Evolutionary conservation across 2,329 filamentous ascomycete species (phyloP).

Genomic region (Aspergillus tubingensis): DNA sequence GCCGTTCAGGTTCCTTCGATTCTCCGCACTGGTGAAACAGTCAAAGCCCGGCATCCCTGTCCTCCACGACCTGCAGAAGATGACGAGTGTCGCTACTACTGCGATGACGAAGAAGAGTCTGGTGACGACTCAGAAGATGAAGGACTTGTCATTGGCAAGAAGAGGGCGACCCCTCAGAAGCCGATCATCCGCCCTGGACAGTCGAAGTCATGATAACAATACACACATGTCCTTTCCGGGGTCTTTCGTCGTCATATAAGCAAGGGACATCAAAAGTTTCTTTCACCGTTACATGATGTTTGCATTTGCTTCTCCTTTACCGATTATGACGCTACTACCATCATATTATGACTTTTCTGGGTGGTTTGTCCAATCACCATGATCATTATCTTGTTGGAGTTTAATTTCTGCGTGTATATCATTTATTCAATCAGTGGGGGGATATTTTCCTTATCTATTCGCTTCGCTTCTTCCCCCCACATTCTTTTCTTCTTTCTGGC

Average conservation of each 20-base stretch:
- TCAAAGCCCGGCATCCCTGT: slow-evolving; percentile 34
- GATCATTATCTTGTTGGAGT: slow-evolving; percentile 2
- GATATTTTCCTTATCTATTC: neutral
- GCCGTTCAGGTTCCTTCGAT: slow-evolving; percentile 37
- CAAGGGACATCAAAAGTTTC: neutral
- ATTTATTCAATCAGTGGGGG: slow-evolving; percentile 13
- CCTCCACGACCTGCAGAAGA: slow-evolving; percentile 34
- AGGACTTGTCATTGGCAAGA: slow-evolving; percentile 44
- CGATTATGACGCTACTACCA: neutral
- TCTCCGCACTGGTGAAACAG: slow-evolving; percentile 46
- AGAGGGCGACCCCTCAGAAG: slow-evolving; percentile 29
- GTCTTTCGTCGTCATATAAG: neutral
- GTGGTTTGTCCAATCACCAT: neutral
- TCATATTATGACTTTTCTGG: neutral
- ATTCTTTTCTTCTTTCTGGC: slow-evolving; percentile 3
- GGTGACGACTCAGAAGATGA: slow-evolving; percentile 47
- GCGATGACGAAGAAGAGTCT: slow-evolving; percentile 43
- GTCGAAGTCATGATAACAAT: slow-evolving; percentile 14
- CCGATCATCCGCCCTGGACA: slow-evolving; percentile 19
- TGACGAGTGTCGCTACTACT: slow-evolving; percentile 43
- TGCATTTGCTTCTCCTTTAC: neutral
- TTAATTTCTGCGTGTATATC: slow-evolving; percentile 23
- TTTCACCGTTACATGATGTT: neutral
- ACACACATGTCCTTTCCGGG: neutral
- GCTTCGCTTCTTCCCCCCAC: neutral